Conservation (phyloP, 2,329 filamentous ascomycete genomes). For the Ascochyta pisi region DNA sequence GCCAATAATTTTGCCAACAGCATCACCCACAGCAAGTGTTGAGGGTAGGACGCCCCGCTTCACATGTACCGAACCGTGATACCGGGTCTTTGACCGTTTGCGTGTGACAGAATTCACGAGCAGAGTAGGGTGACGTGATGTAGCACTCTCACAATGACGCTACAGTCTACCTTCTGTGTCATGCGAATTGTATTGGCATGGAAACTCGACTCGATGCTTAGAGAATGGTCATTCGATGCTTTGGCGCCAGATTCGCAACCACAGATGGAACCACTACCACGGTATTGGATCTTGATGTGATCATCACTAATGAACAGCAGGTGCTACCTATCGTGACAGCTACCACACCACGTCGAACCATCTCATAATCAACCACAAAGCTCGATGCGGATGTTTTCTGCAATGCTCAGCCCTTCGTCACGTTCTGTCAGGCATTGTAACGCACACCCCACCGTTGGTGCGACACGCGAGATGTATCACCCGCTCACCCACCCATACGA, state of each 20-base stretch:
- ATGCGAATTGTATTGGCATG: conserved; percentile 6
- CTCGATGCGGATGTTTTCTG: background rate
- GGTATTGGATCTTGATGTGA: conserved; percentile 4
- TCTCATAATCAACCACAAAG: background rate
- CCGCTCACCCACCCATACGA: conserved; percentile 11
- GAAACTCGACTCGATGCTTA: background rate
- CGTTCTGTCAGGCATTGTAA: conserved; percentile 18
- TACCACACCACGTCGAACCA: background rate
- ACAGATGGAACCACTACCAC: background rate
- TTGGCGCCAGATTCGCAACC: background rate
- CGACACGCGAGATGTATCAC: conserved; percentile 16
- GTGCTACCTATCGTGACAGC: background rate
- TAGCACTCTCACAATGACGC: conserved; percentile 14
- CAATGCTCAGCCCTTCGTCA: conserved; percentile 7
- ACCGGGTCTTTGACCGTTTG: conserved; percentile 17
- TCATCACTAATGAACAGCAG: background rate
- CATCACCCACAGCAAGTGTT: conserved; percentile 18
- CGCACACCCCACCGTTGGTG: conserved; percentile 14
- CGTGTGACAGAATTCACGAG: conserved; percentile 17
- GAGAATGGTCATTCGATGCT: background rate
- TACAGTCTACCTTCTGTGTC: background rate
- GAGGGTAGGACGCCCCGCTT: conserved; percentile 16
- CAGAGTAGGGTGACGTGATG: conserved; percentile 13
- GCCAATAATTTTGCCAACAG: conserved; percentile 9
- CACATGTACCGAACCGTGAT: conserved; percentile 14